These are phyloP conservation scores for Acanthamoeba lenticulata DNA, from an alignment of 208 protist genomes.

Conservation along the genomic window DNA sequence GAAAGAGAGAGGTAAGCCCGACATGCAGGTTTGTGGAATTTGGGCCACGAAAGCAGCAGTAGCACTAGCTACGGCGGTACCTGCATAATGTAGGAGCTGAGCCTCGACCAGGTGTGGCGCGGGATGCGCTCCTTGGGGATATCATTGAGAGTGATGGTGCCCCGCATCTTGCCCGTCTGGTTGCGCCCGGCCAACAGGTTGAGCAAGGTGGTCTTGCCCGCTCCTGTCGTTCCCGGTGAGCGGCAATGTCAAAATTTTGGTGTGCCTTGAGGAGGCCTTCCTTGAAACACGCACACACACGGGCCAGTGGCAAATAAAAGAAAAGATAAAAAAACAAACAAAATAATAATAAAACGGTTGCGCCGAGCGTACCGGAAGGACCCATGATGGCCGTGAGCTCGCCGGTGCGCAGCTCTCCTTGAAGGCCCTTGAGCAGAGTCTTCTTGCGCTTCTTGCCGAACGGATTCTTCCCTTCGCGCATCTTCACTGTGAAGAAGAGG, in stretches of 20 bases:
- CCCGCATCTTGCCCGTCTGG: constrained; percentile 7
- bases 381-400: constrained; percentile 53
- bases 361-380: constrained; percentile 23
- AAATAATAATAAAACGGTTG: neutral
- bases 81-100: constrained; percentile 61
- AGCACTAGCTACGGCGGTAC: too few relatives aligned
- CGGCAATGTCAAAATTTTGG: neutral
- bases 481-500: neutral
- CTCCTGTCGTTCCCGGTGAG: neutral
- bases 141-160: constrained; percentile 29
- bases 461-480: neutral
- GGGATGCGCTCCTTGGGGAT: neutral
- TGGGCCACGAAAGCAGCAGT: too few relatives aligned
- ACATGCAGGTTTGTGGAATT: too few relatives aligned
- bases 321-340: neutral
- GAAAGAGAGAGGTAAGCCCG: too few relatives aligned
- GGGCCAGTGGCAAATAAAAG: neutral
- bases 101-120: neutral
- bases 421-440: constrained; percentile 46
- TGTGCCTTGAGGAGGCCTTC: neutral
- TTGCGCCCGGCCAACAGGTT: constrained; percentile 38
- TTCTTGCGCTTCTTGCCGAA: constrained; percentile 19
- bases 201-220: constrained; percentile 59
- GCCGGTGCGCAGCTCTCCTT: neutral
- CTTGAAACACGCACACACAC: neutral